Conservation (phyloP, 2,329 filamentous ascomycete species). For the Xylaria digitata region DNA sequence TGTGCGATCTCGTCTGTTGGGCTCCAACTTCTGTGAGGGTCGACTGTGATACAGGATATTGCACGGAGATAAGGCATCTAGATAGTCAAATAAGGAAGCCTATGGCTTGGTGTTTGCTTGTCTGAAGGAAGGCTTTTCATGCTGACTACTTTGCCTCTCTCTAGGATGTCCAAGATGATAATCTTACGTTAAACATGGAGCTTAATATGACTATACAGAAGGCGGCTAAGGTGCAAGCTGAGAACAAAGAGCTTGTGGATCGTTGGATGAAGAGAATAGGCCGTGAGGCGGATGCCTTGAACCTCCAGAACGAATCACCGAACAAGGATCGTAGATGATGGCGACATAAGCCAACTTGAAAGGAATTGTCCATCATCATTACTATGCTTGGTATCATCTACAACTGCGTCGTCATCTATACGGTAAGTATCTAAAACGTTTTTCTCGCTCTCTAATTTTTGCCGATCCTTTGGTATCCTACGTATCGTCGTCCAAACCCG, state of each 20-base stretch:
- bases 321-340: constrained; percentile 46
- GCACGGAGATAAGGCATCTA: neutral
- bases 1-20: constrained; percentile 5
- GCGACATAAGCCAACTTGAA: constrained; percentile 18
- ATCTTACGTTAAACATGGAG: constrained; percentile 87
- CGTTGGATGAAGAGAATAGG: constrained; percentile 92
- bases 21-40: neutral
- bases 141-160: constrained; percentile 20
- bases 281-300: constrained; percentile 89
- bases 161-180: constrained; percentile 89
- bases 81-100: neutral
- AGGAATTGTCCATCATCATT: constrained; percentile 33
- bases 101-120: neutral
- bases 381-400: constrained; percentile 44
- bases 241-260: constrained; percentile 90
- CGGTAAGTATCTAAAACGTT: constrained; percentile 43
- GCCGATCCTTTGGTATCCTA: constrained; percentile 39
- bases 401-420: constrained; percentile 40
- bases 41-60: neutral
- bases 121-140: neutral
- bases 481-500: constrained; percentile 24
- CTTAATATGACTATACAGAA: constrained; percentile 86
- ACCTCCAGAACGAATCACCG: constrained; percentile 68
- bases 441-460: constrained; percentile 35
- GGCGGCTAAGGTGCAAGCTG: constrained; percentile 75